phyloP scores from a whole-genome alignment of 2,329 filamentous ascomycete species.

The Cladosporium sp. region DNA sequence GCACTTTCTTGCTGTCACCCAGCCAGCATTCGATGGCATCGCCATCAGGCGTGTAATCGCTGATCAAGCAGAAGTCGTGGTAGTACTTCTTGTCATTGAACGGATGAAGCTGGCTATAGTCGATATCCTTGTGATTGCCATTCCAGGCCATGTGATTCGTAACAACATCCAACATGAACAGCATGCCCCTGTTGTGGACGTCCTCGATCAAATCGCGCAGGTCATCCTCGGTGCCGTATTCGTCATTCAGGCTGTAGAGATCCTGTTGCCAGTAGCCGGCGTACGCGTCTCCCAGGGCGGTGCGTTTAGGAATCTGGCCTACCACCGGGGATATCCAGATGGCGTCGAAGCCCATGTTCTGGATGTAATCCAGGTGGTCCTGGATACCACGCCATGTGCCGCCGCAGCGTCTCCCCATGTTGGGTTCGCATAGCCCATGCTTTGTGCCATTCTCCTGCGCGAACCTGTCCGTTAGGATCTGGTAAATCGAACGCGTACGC shows the following conservation, averaged over 20 bases:
- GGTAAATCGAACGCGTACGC: slow-evolving; percentile 43
- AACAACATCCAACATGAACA: slow-evolving; percentile 63
- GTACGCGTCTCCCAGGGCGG: slow-evolving; percentile 48
- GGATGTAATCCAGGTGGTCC: slow-evolving; percentile 47
- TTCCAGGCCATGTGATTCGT: slow-evolving; percentile 58
- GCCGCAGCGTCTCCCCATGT: slow-evolving; percentile 37
- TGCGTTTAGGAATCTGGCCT: slow-evolving; percentile 45
- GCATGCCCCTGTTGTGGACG: slow-evolving; percentile 59
- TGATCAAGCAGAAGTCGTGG: slow-evolving; percentile 59
- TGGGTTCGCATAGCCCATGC: slow-evolving; percentile 32
- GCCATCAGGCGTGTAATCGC: slow-evolving; percentile 52
- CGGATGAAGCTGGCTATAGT: slow-evolving; percentile 56
- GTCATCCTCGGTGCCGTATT: slow-evolving; percentile 62
- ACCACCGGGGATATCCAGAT: slow-evolving; percentile 54
- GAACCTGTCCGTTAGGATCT: slow-evolving; percentile 45
- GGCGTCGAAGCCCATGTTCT: slow-evolving; percentile 46
- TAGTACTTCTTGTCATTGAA: slow-evolving; percentile 62
- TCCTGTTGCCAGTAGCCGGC: slow-evolving; percentile 58
- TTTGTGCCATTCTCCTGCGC: slow-evolving; percentile 33
- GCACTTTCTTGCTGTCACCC: slow-evolving; percentile 49
- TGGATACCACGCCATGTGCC: slow-evolving; percentile 48
- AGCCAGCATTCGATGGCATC: slow-evolving; percentile 53
- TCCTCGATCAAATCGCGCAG: slow-evolving; percentile 59
- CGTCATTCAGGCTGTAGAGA: slow-evolving; percentile 56
- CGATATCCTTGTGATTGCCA: slow-evolving; percentile 50